These are phyloP conservation scores for Kazachstania kunashirensis DNA, from an alignment of 805 yeast species.

Conservation along the genomic window DNA sequence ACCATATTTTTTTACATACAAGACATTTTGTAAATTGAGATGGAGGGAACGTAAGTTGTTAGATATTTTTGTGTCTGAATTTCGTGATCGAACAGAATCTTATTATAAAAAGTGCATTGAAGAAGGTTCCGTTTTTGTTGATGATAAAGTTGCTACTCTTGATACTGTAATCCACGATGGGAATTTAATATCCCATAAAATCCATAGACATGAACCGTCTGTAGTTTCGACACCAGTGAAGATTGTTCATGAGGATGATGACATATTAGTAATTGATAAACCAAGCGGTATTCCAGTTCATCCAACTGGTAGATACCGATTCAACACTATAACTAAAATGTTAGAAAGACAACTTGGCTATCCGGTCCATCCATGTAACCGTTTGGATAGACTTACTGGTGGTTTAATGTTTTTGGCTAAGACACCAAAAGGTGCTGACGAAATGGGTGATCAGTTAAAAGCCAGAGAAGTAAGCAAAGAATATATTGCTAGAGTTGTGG, in stretches of 20 bases:
- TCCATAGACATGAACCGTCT: slow-evolving; percentile 86
- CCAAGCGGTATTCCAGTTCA: slow-evolving; percentile 94
- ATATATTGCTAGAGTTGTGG: slow-evolving; percentile 79
- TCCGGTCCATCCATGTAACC: slow-evolving; percentile 73
- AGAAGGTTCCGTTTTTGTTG: slow-evolving; percentile 64
- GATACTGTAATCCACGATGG: slow-evolving; percentile 70
- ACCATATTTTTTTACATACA: slow-evolving; percentile 81
- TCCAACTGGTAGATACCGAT: slow-evolving; percentile 80
- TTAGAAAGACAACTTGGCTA: slow-evolving; percentile 60
- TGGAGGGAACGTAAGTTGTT: slow-evolving; percentile 82
- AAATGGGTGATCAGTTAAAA: slow-evolving; percentile 58
- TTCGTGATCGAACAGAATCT: slow-evolving; percentile 61
- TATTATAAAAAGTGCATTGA: slow-evolving; percentile 49
- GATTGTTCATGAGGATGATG: slow-evolving; percentile 62
- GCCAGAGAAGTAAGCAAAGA: slow-evolving; percentile 72
- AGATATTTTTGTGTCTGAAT: slow-evolving; percentile 75
- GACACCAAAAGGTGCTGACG: slow-evolving; percentile 66
- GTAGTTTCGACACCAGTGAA: slow-evolving; percentile 49
- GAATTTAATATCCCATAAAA: slow-evolving; percentile 64
- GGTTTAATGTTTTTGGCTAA: slow-evolving; percentile 89
- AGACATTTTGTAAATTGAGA: slow-evolving; percentile 80
- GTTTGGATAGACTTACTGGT: slow-evolving; percentile 82
- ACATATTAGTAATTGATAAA: slow-evolving; percentile 74
- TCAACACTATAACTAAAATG: slow-evolving; percentile 64
- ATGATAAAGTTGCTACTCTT: slow-evolving; percentile 49